These are phyloP conservation scores for Neurospora sp. DNA, from an alignment of 2,329 filamentous ascomycete species.

Conservation along the genomic window DNA sequence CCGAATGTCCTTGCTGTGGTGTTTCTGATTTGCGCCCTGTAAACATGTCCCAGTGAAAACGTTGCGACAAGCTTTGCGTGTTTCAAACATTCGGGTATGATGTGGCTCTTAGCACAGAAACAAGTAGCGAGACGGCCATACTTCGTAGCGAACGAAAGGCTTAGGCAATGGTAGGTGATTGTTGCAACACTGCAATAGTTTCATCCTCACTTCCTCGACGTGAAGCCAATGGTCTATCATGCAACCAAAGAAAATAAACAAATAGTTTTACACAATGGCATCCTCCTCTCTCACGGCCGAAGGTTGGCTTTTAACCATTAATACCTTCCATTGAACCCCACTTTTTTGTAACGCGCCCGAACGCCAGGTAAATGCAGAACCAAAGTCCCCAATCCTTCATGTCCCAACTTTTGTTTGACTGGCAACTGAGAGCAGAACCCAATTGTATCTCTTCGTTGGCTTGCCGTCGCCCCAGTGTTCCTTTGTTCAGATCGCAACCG, in stretches of 20 bases:
- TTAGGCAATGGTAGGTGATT: neutral
- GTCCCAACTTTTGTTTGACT: neutral
- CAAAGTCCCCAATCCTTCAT: neutral
- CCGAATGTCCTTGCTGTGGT: neutral
- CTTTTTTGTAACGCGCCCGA: neutral
- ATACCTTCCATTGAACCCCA: neutral
- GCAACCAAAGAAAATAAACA: neutral
- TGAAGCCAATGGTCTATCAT: neutral
- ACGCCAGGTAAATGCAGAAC: neutral
- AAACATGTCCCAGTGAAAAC: neutral
- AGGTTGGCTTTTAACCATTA: neutral
- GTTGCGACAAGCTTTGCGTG: neutral
- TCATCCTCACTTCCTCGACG: neutral
- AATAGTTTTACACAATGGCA: neutral
- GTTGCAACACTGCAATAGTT: neutral
- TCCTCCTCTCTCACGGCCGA: neutral
- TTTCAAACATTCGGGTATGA: neutral
- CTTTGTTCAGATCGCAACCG: neutral
- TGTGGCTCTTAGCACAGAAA: neutral
- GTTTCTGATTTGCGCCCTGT: neutral
- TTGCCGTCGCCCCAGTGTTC: neutral
- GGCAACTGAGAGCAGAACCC: neutral
- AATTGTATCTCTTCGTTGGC: neutral
- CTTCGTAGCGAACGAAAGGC: neutral
- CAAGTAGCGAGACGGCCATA: neutral